Evolutionary conservation across 805 yeast species (phyloP).

Genomic region (Myxozyma lipomycoides): DNA sequence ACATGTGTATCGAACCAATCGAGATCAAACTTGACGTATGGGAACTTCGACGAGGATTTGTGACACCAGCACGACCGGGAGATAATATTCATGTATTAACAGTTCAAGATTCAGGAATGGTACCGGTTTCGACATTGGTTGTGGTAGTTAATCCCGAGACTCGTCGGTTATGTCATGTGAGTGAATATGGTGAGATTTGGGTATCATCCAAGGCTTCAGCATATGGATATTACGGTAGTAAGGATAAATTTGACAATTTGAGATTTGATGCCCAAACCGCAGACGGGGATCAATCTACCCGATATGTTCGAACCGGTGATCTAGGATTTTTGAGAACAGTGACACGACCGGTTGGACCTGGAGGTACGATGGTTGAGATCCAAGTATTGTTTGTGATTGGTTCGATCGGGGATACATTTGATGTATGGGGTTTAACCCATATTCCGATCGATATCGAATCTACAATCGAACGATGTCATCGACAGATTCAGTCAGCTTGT

Average conservation of each 20-base stretch:
- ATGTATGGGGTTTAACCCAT: constrained; percentile 84
- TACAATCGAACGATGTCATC: constrained; percentile 54
- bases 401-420: constrained; percentile 79
- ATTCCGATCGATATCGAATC: constrained; percentile 81
- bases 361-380: constrained; percentile 46
- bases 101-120: constrained; percentile 92
- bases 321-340: constrained; percentile 86
- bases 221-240: constrained; percentile 49
- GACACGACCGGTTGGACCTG: constrained; percentile 40
- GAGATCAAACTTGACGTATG: constrained; percentile 82
- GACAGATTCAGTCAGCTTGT: constrained; percentile 47
- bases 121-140: constrained; percentile 88
- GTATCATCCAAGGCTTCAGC: constrained; percentile 85
- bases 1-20: constrained; percentile 82
- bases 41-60: constrained; percentile 84
- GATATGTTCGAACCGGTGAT: constrained; percentile 87
- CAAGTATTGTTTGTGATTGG: constrained; percentile 86
- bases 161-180: constrained; percentile 65
- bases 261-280: constrained; percentile 63
- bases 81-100: constrained; percentile 48
- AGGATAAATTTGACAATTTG: constrained; percentile 49
- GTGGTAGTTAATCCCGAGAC: constrained; percentile 97
- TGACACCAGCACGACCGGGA: constrained; percentile 59
- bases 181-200: constrained; percentile 98
- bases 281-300: constrained; percentile 58